Evolutionary conservation across 768 basidiomycete genomes (phyloP), one percentile per base, ranked within the genome.

Genomic region (Lyophyllum decastes): DNA sequence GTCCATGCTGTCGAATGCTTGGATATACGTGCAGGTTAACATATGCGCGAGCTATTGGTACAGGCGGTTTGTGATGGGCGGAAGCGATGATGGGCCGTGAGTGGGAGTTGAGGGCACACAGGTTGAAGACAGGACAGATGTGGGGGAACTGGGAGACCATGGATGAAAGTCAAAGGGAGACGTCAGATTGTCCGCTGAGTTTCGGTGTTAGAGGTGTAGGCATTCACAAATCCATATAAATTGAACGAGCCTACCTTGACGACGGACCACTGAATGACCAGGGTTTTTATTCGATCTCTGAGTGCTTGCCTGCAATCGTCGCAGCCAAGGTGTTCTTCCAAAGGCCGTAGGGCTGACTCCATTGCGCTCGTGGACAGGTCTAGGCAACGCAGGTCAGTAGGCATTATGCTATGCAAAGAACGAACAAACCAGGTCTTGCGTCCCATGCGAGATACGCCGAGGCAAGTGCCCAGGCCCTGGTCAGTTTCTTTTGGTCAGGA

Each of bases 361-460:
- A 93, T 87, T 2, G 84, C 76, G 54, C 78, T 81, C 34, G 85
- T 86, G 19, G 90, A 89, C n/a, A 92, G 67, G 69, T 92, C 90
- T 92, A 34, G 24, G 8, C 62, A 50, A 49, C 8, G 35, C 17
- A 52, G 50, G 19, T 52, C 49, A 54, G 58, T 4, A 67, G 30
- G 30, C 30, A 10, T 30, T 10, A 33, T 66, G 64, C 21, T n/a
- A 49, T 33, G 11, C 56, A 34, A 35, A 35, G 24, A 17, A 25
- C 3, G 48, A 19, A 70, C 80, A 58, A 66, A 91, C 89, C 90
- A 62, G 90, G 88, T 55, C 89, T 78, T 34, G 88, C 88, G 70
- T 92, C 90, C 90, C 90, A 92, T 10, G 88, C 88, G 7, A 93
- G 81, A 72, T 92, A 92, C 11, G 90, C 90, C 1, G 87, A 84